Percentiles rank a stretch among this genome's conserved stretches.
phyloP scores from a whole-genome alignment of 495 filamentous ascomycete genomes.

The Xanthoparmelia taractica region DNA sequence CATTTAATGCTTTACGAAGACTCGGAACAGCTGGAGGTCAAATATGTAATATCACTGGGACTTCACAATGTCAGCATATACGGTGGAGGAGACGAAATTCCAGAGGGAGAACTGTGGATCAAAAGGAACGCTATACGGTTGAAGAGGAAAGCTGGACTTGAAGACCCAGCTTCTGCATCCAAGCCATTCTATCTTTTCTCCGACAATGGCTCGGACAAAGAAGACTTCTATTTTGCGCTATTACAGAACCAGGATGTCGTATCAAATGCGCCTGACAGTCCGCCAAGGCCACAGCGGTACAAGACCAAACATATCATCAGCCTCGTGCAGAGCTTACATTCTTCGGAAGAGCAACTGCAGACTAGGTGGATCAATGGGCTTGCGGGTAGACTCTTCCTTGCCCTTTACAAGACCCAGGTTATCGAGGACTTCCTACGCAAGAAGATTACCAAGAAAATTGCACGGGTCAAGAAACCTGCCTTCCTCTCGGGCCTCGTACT shows the following conservation, averaged over 20 bases:
- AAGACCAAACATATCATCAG: conserved; percentile 77
- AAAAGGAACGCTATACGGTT: conserved; percentile 92
- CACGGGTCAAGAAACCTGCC: conserved; percentile 81
- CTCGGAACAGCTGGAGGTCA: conserved; percentile 76
- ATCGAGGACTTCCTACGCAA: conserved; percentile 68
- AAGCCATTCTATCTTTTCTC: conserved; percentile 92
- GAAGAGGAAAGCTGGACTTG: conserved; percentile 57
- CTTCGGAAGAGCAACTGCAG: conserved; percentile 83
- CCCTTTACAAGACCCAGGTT: conserved; percentile 73
- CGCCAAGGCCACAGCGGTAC: conserved; percentile 69
- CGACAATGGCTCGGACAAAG: conserved; percentile 88
- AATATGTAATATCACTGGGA: conserved; percentile 86
- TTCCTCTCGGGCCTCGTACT: conserved; percentile 78
- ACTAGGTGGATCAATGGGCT: conserved; percentile 93
- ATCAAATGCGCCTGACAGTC: conserved; percentile 45
- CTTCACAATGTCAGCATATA: conserved; percentile 83
- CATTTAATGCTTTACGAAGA: conserved; percentile 98
- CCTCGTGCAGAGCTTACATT: conserved; percentile 81
- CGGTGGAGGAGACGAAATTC: conserved; percentile 70
- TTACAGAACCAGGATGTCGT: conserved; percentile 73
- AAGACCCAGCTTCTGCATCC: conserved; percentile 48
- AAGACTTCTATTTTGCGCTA: conserved; percentile 95
- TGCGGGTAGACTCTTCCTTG: conserved; percentile 78
- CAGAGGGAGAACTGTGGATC: conserved; percentile 88
- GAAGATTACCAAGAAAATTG: conserved; percentile 95